Base-by-base conservation (phyloP, 2,329 filamentous ascomycete species). In the Aureobasidium namibiae region DNA sequence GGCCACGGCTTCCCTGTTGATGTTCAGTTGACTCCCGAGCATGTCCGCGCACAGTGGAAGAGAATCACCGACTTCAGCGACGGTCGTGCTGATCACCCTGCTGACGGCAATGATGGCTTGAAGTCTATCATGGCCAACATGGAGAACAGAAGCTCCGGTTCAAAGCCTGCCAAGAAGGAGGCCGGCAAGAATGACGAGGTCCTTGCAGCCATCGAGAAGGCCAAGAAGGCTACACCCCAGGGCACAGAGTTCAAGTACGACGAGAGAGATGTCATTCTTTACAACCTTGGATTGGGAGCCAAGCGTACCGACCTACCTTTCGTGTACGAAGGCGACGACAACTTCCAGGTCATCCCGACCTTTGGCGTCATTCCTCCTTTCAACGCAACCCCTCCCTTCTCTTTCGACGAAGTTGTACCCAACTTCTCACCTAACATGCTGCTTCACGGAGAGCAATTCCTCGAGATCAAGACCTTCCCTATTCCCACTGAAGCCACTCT, bases 381-480 rank as follows among this genome's bases (percentile, higher is more conserved):
- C 78, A 88, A 88, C 76, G 87, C 90, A 62, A 81, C 88, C 65
- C 78, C 85, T 62, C 90, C 92, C 29, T 97, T 88, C 79, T 85
- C 80, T 73, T 82, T 94, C 68, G 83, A 85, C 69, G 84, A 92
- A 60, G 82, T 99, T 62, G 88, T 97, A 29, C 91, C 92, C 73
- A 95, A 97, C 81, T 99, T 96, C 80, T 90, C 85, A 38, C 92
- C 92, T 63, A 96, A 96, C 90, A 96, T 96, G 91, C 85, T 99
- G 53, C 87, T 99, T 24, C 94, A 99, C 78, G 94, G 94, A 71
- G 94, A 99, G 80, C 94, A 99, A 75, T 99, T 92, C 77, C 89
- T 99, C 64, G 94, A 99, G 76, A 83, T 99, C 69, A 85, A 87
- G 71, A 90, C 92, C 74, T 95, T 86, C 78, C 94, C 94, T 41